Base-by-base conservation (phyloP, 169 alveolate genomes). In the Condylostoma magnum region DNA sequence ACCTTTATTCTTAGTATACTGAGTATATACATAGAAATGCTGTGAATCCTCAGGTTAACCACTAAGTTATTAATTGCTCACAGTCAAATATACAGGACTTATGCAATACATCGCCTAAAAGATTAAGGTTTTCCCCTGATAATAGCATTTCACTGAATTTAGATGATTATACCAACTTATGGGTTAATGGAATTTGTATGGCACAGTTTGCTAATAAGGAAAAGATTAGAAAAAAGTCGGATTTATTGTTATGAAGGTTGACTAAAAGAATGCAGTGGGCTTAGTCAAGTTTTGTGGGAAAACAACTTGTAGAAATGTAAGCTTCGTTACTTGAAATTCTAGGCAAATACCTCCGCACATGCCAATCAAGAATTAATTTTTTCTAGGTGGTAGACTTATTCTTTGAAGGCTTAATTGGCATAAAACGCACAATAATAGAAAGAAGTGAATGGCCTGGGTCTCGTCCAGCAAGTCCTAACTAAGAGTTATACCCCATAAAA, bases 351-450 rank as follows among this genome's bases (percentile, higher is more conserved):
- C 33, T 66, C 48, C 43, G 75, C 43, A 10, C 22, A 46, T 12
- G 43, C 15, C 27, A 50, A 6, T 46, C 53, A 15, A 18, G 75
- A 30, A 30, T 66, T 28, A 66, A 28, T 2, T 66, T 46, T 36
- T 66, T 66, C 31, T 50, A 66, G 43, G 66, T 63, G 1, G 44
- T 66, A 47, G 75, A 66, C 30, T 41, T 66, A 48, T 25, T 47
- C 15, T 66, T 66, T 66, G 75, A 66, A 38, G 8, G 18, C 20
- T n/a, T 66, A 2, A n/a, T 66, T 12, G 15, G 8, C 30, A 66
- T 50, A 1, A 66, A 66, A 47, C 25, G 47, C 43, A 0, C 1
- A 6, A 2, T 66, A 1, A 15, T 66, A 18, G 75, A 66, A 3
- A 10, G 10, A 8, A 41, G 20, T 10, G 71, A 60, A n/a, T 38